Evolutionary conservation across 2,329 filamentous ascomycete genomes (phyloP), one percentile per base, ranked within the genome.

Genomic region (Claviceps digitariae): DNA sequence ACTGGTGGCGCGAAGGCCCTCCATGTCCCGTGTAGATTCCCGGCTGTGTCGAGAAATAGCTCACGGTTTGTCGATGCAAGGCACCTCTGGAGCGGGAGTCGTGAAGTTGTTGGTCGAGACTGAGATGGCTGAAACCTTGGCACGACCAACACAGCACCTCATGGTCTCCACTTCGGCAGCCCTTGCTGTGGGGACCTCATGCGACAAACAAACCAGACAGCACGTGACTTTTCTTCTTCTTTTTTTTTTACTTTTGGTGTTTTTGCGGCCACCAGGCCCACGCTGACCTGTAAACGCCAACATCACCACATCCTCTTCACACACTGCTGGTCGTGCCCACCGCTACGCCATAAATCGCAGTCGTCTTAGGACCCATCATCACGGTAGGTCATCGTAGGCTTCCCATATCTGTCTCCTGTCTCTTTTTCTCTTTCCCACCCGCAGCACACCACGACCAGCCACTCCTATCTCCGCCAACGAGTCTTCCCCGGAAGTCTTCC

Each of bases 401-500:
- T 46, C 23, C 15, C 3, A 20, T 34, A 51, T 23, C n/a, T 50
- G 13, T 29, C 21, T 12, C 13, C 23, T n/a, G 21, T n/a, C 8
- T 51, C 60, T 38, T 29, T 48, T 5, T 23, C 12, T 29, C 46
- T 5, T 23, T 7, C 10, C 23, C 27, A 44, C 25, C 38, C 52
- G 64, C 64, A 66, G 60, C 61, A 58, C 59, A 51, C 53, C 59
- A 58, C 47, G 55, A 59, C 59, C 64, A 66, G 65, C 60, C 64
- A 64, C 65, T 67, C 64, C 50, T 52, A 27, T 51, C 44, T 47
- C 44, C 45, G 47, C 54, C 52, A 49, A 69, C 65, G 66, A 69
- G 66, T 68, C 63, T 64, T 67, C 59, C 40, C 53, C 59, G 44
- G 61, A 65, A 63, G 65, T 65, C 66, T 67, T 67, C 65, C 61